Evolutionary conservation across 2,329 filamentous ascomycete species (phyloP).

Genomic region (Xylaria sp.): DNA sequence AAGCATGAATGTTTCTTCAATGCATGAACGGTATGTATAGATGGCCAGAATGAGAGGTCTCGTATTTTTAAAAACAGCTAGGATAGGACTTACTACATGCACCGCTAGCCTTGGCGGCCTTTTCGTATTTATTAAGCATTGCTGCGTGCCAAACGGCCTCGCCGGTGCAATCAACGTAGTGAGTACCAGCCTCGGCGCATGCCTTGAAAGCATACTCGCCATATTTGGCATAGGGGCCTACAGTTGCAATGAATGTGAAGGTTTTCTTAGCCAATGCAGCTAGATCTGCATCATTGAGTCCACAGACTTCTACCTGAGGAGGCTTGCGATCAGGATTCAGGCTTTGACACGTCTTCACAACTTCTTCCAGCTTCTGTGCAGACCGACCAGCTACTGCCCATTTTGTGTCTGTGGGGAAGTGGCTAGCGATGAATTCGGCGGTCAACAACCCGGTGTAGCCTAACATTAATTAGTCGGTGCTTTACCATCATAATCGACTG

Average conservation of each 20-base stretch:
- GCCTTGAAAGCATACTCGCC: conserved; percentile 70
- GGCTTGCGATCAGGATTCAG: conserved; percentile 72
- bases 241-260: conserved; percentile 65
- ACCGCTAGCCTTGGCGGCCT: conserved; percentile 61
- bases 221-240: conserved; percentile 67
- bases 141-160: conserved; percentile 66
- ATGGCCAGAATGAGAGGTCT: not conserved
- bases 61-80: not conserved
- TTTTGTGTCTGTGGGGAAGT: conserved; percentile 46
- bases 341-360: conserved; percentile 73
- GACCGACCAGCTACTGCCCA: conserved; percentile 52
- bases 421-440: conserved; percentile 48
- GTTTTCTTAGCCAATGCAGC: conserved; percentile 64
- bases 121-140: conserved; percentile 70
- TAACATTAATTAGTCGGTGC: conserved; percentile 30
- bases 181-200: conserved; percentile 70
- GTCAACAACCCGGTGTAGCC: conserved; percentile 49
- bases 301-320: conserved; percentile 63
- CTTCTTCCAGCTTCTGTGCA: conserved; percentile 67
- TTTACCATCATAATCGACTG: not conserved
- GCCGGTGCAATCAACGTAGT: conserved; percentile 72
- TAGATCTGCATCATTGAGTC: conserved; percentile 59
- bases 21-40: not conserved
- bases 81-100: conserved; percentile 52
- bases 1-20: too few relatives aligned